phyloP scores from a whole-genome alignment of 2,329 filamentous ascomycete genomes.

The Aureobasidium vineae region DNA sequence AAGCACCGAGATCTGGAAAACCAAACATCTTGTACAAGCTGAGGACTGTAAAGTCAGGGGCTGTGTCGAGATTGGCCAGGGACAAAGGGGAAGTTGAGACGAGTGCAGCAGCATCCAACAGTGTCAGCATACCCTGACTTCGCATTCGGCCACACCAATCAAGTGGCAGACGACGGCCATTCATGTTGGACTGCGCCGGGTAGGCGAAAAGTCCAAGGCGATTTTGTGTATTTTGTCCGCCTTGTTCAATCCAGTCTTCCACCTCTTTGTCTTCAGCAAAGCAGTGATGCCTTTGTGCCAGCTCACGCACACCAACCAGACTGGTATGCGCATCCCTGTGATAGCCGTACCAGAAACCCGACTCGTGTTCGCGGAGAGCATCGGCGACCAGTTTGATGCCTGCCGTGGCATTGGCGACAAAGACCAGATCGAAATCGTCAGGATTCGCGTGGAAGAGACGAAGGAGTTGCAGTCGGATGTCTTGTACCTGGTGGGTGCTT shows the following conservation, averaged over 20 bases:
- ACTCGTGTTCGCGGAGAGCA: conserved; percentile 63
- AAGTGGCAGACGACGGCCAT: conserved; percentile 71
- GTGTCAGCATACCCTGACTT: conserved; percentile 55
- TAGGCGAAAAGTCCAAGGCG: conserved; percentile 66
- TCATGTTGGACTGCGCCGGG: conserved; percentile 91
- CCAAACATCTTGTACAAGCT: conserved; percentile 98
- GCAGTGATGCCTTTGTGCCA: conserved; percentile 65
- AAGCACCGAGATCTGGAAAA: conserved; percentile 83
- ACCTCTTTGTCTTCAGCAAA: conserved; percentile 63
- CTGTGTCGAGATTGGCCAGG: conserved; percentile 58
- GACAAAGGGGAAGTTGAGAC: conserved; percentile 75
- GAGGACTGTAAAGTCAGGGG: conserved; percentile 81
- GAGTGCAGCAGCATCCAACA: conserved; percentile 81
- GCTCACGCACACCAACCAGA: conserved; percentile 72
- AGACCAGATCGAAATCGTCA: conserved; percentile 79
- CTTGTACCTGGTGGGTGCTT: conserved; percentile 68
- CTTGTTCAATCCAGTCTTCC: conserved; percentile 58
- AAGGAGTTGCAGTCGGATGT: conserved; percentile 69
- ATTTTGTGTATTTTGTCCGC: conserved; percentile 41
- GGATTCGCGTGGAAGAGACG: conserved; percentile 79
- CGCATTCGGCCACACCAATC: conserved; percentile 57
- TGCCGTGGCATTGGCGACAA: conserved; percentile 89
- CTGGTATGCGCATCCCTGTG: conserved; percentile 86
- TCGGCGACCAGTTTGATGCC: conserved; percentile 86
- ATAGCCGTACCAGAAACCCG: conserved; percentile 77